Evolutionary conservation across 129 eudicot species (phyloP).

Genomic region (Pseudognaphalium luteoalbum): DNA sequence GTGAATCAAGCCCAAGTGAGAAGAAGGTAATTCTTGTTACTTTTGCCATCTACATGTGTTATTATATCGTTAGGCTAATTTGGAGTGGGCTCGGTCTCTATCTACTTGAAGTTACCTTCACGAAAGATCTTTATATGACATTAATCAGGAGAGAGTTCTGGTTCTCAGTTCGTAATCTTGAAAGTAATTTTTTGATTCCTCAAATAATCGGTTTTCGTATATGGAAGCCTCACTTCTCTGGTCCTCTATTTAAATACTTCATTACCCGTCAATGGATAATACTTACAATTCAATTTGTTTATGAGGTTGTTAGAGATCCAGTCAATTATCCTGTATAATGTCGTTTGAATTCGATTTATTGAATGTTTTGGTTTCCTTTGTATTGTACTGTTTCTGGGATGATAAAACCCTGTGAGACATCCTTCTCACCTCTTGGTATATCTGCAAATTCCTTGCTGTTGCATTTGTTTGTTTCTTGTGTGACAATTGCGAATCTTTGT

Average conservation of each 20-base stretch:
- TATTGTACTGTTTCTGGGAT: neutral
- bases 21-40: constrained; percentile 26
- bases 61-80: neutral
- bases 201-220: constrained; percentile 13
- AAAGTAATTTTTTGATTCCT: constrained; percentile 21
- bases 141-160: neutral
- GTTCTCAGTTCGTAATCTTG: constrained; percentile 8
- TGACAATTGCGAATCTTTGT: too few relatives aligned
- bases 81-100: neutral
- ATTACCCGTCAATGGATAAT: constrained; percentile 3
- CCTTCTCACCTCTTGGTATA: too few relatives aligned
- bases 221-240: constrained; percentile 25
- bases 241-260: constrained; percentile 17
- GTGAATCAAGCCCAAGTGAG: constrained; percentile 29
- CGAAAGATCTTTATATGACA: constrained; percentile 17
- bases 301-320: constrained; percentile 31
- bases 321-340: constrained; percentile 11
- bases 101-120: constrained; percentile 3
- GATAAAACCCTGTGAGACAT: neutral
- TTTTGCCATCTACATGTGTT: constrained; percentile 2
- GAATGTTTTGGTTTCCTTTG: neutral
- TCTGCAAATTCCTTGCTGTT: neutral
- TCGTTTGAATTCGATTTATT: neutral
- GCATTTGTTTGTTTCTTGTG: neutral
- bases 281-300: neutral